These are phyloP conservation scores for Syncephalastrum racemosum DNA, from an alignment of 371 early-diverging fungal genomes.

Conservation along the genomic window DNA sequence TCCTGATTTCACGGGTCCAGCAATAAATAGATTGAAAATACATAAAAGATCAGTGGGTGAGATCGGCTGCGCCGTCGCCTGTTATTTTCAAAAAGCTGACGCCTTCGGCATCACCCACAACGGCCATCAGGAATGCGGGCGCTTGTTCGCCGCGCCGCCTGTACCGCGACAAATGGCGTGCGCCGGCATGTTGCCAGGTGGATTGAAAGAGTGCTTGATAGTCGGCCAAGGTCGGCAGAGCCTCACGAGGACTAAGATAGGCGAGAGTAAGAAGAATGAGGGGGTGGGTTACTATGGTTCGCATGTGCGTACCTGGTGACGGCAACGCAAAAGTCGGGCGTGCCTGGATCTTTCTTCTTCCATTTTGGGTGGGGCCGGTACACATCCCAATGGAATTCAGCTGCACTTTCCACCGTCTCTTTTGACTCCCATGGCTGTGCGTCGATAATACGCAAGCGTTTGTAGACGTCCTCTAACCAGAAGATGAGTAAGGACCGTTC, in stretches of 20 bases:
- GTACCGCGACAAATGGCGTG: neutral
- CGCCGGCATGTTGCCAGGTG: neutral
- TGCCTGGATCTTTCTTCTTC: constrained; percentile 53
- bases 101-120: constrained; percentile 35
- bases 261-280: neutral
- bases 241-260: constrained; percentile 1
- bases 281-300: neutral
- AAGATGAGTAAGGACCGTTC: constrained; percentile 9
- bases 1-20: constrained; percentile 49
- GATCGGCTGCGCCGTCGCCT: constrained; percentile 26
- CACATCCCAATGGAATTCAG: constrained; percentile 47
- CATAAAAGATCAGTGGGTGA: neutral
- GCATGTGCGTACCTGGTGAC: constrained; percentile 28
- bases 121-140: constrained; percentile 28
- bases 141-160: constrained; percentile 2
- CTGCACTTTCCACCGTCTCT: neutral
- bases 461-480: constrained; percentile 24
- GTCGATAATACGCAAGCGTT: constrained; percentile 25
- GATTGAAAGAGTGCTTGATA: constrained; percentile 5
- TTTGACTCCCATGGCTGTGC: constrained; percentile 23
- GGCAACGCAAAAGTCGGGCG: constrained; percentile 47
- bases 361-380: constrained; percentile 53
- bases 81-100: constrained; percentile 24
- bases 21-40: neutral
- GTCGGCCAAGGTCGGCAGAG: constrained; percentile 6